Conservation (phyloP, 2,329 filamentous ascomycete species). For the Hypoxylon sp. region DNA sequence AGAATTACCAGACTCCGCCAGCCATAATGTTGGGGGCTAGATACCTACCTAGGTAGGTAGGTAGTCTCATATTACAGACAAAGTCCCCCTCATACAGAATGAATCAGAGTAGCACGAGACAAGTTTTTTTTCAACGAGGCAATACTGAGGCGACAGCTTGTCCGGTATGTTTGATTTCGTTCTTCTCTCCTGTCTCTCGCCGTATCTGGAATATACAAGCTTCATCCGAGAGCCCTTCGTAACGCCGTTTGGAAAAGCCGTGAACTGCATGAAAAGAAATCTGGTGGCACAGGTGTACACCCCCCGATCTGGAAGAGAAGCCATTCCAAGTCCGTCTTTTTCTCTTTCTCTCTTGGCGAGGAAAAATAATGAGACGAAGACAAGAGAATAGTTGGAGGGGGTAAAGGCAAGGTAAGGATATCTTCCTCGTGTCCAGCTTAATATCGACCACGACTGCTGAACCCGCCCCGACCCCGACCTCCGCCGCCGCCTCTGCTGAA, state of each 20-base stretch:
- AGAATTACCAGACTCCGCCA: no score
- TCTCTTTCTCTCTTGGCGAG: no score
- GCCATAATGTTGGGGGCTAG: no score
- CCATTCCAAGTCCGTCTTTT: background rate
- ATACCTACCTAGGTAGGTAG: no score
- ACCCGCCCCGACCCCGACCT: conserved; percentile 52
- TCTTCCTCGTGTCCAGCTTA: conserved; percentile 17
- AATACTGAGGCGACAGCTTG: no score
- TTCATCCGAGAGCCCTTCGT: background rate
- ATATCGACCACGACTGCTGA: conserved; percentile 42
- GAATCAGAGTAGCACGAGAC: no score
- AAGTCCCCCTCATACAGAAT: no score
- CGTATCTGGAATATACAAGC: background rate
- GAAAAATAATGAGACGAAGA: no score
- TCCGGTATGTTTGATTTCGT: background rate
- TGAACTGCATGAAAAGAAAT: background rate
- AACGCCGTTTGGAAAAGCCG: background rate
- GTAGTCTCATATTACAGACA: no score
- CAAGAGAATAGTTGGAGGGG: conserved; percentile 6
- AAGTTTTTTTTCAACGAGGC: background rate
- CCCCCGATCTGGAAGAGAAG: background rate
- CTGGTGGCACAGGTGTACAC: background rate
- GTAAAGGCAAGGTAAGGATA: conserved; percentile 11
- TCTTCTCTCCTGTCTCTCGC: background rate
- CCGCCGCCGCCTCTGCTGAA: conserved; percentile 71